A percentile compares a stretch with the other conserved stretches of the same genome.
phyloP scores from a whole-genome alignment of 495 filamentous ascomycete species.

The Aspergillus indologenus region DNA sequence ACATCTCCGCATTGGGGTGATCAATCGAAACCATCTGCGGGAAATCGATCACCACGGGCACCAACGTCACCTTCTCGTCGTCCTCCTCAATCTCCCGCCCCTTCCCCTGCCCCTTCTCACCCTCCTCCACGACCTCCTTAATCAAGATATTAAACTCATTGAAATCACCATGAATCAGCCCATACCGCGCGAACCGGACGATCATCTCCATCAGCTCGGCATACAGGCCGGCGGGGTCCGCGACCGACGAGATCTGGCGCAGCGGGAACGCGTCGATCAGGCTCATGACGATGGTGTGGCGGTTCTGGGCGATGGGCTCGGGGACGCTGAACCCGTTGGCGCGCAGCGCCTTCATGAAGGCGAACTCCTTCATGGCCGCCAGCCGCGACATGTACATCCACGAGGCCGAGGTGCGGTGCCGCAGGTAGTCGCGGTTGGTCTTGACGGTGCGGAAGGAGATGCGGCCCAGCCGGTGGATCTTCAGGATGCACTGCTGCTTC shows the following conservation, averaged over 20 bases:
- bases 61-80: slow-evolving; percentile 36
- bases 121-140: slow-evolving; percentile 55
- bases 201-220: slow-evolving; percentile 86
- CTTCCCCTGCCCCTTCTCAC: slow-evolving; percentile 40
- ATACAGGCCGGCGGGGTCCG: slow-evolving; percentile 77
- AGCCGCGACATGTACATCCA: slow-evolving; percentile 98
- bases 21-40: slow-evolving; percentile 98
- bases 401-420: slow-evolving; percentile 68
- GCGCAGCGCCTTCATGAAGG: slow-evolving; percentile 83
- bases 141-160: slow-evolving; percentile 99
- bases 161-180: slow-evolving; percentile 96
- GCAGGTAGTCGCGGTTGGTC: slow-evolving; percentile 91
- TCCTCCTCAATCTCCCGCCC: slow-evolving; percentile 29
- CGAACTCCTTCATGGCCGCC: slow-evolving; percentile 86
- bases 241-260: slow-evolving; percentile 74
- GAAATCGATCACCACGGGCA: slow-evolving; percentile 90
- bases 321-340: slow-evolving; percentile 87
- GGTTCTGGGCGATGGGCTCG: slow-evolving; percentile 76
- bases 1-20: slow-evolving; percentile 87
- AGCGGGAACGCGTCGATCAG: slow-evolving; percentile 86
- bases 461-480: slow-evolving; percentile 91
- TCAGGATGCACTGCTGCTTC: slow-evolving; percentile 67
- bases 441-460: slow-evolving; percentile 97
- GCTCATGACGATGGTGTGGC: slow-evolving; percentile 95
- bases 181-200: slow-evolving; percentile 76